Conservation (phyloP, 2,329 filamentous ascomycete genomes). For the Aspergillus floridensis region DNA sequence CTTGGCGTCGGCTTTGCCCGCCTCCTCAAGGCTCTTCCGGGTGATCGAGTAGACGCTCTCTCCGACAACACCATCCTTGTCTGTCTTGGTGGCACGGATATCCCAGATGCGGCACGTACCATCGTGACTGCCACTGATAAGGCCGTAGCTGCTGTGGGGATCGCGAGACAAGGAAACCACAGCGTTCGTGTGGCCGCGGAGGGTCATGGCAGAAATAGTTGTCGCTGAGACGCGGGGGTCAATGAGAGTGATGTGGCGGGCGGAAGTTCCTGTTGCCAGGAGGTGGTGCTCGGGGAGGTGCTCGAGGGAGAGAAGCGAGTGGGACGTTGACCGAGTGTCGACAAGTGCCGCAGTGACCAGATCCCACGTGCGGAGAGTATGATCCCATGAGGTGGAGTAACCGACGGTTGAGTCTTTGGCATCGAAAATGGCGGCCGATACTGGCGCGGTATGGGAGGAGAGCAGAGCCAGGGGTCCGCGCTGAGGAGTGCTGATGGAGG, state of each 20-base stretch:
- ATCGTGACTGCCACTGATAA: constrained; percentile 88
- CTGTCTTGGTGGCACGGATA: constrained; percentile 66
- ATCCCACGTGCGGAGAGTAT: constrained; percentile 87
- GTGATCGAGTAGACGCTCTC: constrained; percentile 76
- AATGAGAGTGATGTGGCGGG: constrained; percentile 85
- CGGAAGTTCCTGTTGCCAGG: constrained; percentile 73
- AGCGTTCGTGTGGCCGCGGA: constrained; percentile 80
- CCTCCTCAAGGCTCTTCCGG: constrained; percentile 67
- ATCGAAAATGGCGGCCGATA: constrained; percentile 81
- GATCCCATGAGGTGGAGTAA: constrained; percentile 89
- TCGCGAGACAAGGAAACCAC: constrained; percentile 59
- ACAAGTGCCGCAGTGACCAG: constrained; percentile 76
- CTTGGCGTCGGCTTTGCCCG: constrained; percentile 57
- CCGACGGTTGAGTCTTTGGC: constrained; percentile 80
- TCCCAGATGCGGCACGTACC: constrained; percentile 95
- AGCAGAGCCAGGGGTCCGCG: constrained; percentile 77
- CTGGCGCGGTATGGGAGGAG: constrained; percentile 67
- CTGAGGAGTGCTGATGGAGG: constrained; percentile 60
- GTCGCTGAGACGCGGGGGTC: constrained; percentile 79
- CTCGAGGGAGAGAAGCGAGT: constrained; percentile 76
- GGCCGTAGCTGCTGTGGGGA: constrained; percentile 70
- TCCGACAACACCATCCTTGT: constrained; percentile 58
- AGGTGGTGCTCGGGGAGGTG: constrained; percentile 66
- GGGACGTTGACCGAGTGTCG: constrained; percentile 76
- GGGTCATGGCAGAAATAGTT: constrained; percentile 80